phyloP scores from a whole-genome alignment of 768 basidiomycete species.

The Naganishia vishniacii region DNA sequence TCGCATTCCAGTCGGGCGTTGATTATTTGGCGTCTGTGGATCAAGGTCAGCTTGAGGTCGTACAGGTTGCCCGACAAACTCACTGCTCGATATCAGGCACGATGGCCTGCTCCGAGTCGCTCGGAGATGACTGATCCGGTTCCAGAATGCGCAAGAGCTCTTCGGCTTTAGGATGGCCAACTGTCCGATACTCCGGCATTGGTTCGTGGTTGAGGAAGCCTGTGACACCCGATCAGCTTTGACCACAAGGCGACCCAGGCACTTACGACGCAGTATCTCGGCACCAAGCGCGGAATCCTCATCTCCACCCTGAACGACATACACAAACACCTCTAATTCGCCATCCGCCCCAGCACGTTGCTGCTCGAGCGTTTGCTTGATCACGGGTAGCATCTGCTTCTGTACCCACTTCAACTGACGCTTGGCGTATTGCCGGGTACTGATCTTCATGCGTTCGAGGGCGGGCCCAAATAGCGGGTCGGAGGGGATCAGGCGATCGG shows the following conservation, averaged over 20 bases:
- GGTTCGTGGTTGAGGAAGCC: conserved; percentile 56
- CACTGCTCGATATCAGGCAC: conserved; percentile 39
- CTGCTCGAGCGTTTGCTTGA: conserved; percentile 54
- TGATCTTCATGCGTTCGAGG: conserved; percentile 72
- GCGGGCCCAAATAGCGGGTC: conserved; percentile 55
- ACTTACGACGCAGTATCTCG: conserved; percentile 50
- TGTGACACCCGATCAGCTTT: conserved; percentile 45
- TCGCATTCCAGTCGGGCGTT: conserved; percentile 36
- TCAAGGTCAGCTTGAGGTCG: too few species aligned
- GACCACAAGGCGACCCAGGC: conserved; percentile 52
- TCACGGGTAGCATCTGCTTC: conserved; percentile 76
- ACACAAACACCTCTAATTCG: conserved; percentile 37
- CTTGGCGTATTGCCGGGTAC: conserved; percentile 86
- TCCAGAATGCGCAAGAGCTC: conserved; percentile 27
- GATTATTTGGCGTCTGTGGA: conserved; percentile 35
- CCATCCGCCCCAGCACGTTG: conserved; percentile 22
- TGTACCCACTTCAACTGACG: conserved; percentile 86
- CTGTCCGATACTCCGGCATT: conserved; percentile 56
- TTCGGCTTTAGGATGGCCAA: conserved; percentile 34
- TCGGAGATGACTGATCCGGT: background rate
- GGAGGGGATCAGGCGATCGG: conserved; percentile 25
- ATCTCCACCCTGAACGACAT: conserved; percentile 48
- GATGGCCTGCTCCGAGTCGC: background rate
- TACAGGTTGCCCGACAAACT: too few species aligned
- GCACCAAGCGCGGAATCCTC: conserved; percentile 67